Percentiles rank a stretch among this genome's conserved stretches.
These are phyloP conservation scores for Starmerella lactis-condensi DNA, from an alignment of 805 yeast species.

Conservation along the genomic window DNA sequence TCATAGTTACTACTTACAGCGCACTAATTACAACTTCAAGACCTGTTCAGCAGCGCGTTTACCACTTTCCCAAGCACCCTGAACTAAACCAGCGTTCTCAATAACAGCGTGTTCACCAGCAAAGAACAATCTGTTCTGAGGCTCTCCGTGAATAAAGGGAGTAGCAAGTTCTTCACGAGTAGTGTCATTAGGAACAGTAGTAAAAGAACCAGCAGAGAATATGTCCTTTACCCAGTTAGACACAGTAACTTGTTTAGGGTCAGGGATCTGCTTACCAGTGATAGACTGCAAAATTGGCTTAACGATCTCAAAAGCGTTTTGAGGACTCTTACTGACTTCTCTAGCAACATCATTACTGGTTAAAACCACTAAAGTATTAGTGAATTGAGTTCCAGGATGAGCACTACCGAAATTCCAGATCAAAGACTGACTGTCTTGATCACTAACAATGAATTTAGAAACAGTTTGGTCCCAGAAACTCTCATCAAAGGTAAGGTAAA, in stretches of 20 bases:
- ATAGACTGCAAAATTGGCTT: conserved; percentile 16
- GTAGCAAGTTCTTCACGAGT: conserved; percentile 46
- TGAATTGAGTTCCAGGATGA: conserved; percentile 21
- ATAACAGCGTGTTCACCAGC: conserved; percentile 78
- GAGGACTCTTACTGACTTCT: conserved; percentile 31
- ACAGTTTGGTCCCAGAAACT: conserved; percentile 43
- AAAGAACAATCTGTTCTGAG: conserved; percentile 33
- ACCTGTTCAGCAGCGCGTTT: conserved; percentile 31
- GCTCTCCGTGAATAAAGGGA: conserved; percentile 41
- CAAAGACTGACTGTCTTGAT: conserved; percentile 32
- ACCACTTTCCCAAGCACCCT: conserved; percentile 75
- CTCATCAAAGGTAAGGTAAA: conserved; percentile 45
- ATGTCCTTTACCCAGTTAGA: conserved; percentile 56
- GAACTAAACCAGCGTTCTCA: conserved; percentile 78
- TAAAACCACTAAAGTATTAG: conserved; percentile 33
- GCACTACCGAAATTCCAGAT: conserved; percentile 41
- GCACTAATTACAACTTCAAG: conserved; percentile 1
- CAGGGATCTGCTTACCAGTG: conserved; percentile 14
- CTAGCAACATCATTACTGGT: conserved; percentile 53
- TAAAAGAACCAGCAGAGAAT: conserved; percentile 54
- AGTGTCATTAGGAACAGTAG: conserved; percentile 48
- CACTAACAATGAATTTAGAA: conserved; percentile 34
- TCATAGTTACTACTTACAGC: no score
- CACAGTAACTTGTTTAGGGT: conserved; percentile 27
- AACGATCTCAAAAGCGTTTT: conserved; percentile 14